phyloP scores from a whole-genome alignment of 257 asterid genomes.

The Datura wrightii region DNA sequence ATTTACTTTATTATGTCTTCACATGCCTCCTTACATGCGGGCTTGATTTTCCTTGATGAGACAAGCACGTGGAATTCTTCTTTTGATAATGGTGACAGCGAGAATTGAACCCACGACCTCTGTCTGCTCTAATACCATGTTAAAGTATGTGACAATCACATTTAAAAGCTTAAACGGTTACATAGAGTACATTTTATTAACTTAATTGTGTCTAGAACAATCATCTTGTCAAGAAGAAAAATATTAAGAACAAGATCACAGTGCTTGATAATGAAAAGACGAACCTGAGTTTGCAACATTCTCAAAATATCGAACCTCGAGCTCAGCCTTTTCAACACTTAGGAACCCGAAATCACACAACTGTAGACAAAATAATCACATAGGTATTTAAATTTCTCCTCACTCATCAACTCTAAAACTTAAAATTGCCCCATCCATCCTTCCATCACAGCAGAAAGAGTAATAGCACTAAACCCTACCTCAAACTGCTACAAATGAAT shows the following conservation, averaged over 20 bases:
- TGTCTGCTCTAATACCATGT: not conserved
- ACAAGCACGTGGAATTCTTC: not conserved
- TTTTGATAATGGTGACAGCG: not conserved
- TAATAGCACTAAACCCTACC: conserved; percentile 42
- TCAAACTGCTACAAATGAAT: conserved; percentile 50
- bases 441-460: conserved; percentile 58
- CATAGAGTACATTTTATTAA: not conserved
- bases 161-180: not conserved
- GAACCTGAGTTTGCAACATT: conserved; percentile 57
- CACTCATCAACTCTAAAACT: conserved; percentile 63
- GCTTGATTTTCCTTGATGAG: not conserved
- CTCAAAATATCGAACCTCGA: conserved; percentile 67
- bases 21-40: not conserved
- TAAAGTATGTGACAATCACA: not conserved
- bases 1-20: conserved; percentile 3
- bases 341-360: conserved; percentile 68
- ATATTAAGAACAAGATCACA: not conserved
- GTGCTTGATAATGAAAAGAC: not conserved
- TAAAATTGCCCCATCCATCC: conserved; percentile 64
- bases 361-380: conserved; percentile 68
- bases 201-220: not conserved
- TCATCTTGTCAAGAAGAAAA: not conserved
- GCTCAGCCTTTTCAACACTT: conserved; percentile 68
- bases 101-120: not conserved
- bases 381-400: conserved; percentile 55